These are phyloP conservation scores for Populus hybrid DNA, from an alignment of 441 rosid species.

Conservation along the genomic window DNA sequence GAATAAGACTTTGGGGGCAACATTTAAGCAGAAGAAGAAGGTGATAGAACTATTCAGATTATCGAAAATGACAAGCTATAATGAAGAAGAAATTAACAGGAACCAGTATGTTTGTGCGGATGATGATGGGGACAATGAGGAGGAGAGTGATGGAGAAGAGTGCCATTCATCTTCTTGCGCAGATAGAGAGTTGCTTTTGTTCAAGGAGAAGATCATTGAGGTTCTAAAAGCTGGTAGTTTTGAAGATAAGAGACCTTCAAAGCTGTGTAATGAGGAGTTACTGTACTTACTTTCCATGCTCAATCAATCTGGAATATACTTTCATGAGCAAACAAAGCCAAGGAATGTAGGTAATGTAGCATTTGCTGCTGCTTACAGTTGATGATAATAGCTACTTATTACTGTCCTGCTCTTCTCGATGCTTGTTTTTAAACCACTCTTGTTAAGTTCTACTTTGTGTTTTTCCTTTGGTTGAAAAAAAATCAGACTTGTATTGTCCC, in stretches of 20 bases:
- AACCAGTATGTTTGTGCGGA: slow-evolving; percentile 4
- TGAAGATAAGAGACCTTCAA: slow-evolving; percentile 76
- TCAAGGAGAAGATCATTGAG: slow-evolving; percentile 54
- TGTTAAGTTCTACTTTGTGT: not conserved
- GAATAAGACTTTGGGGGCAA: slow-evolving; percentile 85
- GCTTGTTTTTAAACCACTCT: not conserved
- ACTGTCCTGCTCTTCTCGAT: not conserved
- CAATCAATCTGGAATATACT: slow-evolving; percentile 65
- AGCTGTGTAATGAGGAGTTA: slow-evolving; percentile 57
- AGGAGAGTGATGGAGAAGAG: slow-evolving; percentile 25
- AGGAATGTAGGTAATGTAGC: slow-evolving; percentile 19
- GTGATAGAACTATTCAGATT: slow-evolving; percentile 51
- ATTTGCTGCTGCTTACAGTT: slow-evolving; percentile 20
- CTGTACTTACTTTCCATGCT: slow-evolving; percentile 49
- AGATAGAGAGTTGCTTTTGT: slow-evolving; percentile 39
- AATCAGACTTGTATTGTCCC: not conserved
- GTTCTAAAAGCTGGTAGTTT: slow-evolving; percentile 48
- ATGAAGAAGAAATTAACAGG: not conserved
- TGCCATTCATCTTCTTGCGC: slow-evolving; percentile 14
- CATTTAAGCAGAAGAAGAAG: slow-evolving; percentile 90
- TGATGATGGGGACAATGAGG: slow-evolving; percentile 24
- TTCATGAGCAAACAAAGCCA: slow-evolving; percentile 46
- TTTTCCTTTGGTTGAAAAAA: not conserved
- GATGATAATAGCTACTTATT: not conserved
- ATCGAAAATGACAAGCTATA: slow-evolving; percentile 25